Evolutionary conservation across 352 stramenopile genomes (phyloP).

Genomic region (Nothophytophthora sp.): DNA sequence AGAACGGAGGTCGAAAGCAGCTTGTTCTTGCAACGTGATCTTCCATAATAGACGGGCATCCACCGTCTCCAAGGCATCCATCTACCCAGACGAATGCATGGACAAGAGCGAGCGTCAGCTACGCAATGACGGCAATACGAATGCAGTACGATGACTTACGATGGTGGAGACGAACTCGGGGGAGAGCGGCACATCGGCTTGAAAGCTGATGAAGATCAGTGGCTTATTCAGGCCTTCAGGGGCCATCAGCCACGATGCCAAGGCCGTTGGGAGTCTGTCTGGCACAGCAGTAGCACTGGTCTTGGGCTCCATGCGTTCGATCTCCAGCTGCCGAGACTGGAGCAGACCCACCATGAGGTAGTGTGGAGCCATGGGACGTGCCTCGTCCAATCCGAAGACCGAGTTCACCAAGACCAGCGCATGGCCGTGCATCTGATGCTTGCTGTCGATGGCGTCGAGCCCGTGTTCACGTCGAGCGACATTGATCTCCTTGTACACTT

Average conservation of each 20-base stretch:
- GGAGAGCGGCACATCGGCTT: conserved; percentile 42
- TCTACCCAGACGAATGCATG: conserved; percentile 29
- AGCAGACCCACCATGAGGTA: conserved; percentile 79
- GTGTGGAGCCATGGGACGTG: conserved; percentile 71
- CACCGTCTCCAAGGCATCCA: conserved; percentile 58
- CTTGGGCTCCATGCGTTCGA: conserved; percentile 14
- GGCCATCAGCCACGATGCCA: conserved; percentile 38
- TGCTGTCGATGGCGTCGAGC: conserved; percentile 48
- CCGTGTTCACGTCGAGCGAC: conserved; percentile 49
- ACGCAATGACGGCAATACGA: conserved; percentile 1
- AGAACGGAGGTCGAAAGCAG: conserved; percentile 56
- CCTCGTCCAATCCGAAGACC: conserved; percentile 80
- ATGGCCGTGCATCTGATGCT: conserved; percentile 54
- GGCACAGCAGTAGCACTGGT: conserved; percentile 8
- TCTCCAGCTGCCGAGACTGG: conserved; percentile 34
- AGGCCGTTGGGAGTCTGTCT: conserved; percentile 33
- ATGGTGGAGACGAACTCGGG: conserved; percentile 57
- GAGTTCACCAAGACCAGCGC: conserved; percentile 81
- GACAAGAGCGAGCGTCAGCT: conserved; percentile 8
- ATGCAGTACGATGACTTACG: no score
- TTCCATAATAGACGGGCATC: conserved; percentile 60
- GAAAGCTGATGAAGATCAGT: conserved; percentile 67
- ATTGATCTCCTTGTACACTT: conserved; percentile 71
- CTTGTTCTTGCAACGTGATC: conserved; percentile 54
- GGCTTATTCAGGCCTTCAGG: conserved; percentile 26